These are phyloP conservation scores for Blastobotrys niveus DNA, from an alignment of 1,139 yeast genomes.

Conservation along the genomic window DNA sequence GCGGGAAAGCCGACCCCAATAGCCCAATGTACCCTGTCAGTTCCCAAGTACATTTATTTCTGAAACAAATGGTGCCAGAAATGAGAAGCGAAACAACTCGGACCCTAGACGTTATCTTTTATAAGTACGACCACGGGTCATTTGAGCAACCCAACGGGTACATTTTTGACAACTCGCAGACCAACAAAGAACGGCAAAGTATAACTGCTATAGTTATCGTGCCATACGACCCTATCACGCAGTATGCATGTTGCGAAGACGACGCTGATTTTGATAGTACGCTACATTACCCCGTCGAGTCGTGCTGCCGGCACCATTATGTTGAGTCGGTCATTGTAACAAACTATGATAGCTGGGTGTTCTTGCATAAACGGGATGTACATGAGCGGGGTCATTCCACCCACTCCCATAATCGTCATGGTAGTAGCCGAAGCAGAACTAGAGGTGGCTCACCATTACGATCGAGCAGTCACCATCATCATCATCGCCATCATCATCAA, in stretches of 20 bases:
- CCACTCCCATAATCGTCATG: constrained; percentile 1
- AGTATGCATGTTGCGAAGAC: constrained; percentile 10
- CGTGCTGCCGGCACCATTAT: constrained; percentile 2
- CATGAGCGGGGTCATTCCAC: not conserved
- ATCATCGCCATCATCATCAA: not conserved
- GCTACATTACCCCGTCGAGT: constrained; percentile 7
- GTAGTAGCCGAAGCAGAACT: not conserved
- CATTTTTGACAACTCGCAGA: not conserved
- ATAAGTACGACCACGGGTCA: constrained; percentile 9
- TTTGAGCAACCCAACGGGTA: constrained; percentile 13
- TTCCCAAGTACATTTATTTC: constrained; percentile 7
- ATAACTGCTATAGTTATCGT: constrained; percentile 7
- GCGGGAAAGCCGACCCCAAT: not conserved
- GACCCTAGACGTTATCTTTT: constrained; percentile 10
- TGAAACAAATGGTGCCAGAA: constrained; percentile 9
- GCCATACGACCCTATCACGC: constrained; percentile 10
- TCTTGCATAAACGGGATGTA: constrained; percentile 5
- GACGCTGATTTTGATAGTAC: constrained; percentile 10
- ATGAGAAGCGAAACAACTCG: constrained; percentile 6
- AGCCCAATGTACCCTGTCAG: constrained; percentile 3
- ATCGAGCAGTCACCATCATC: not conserved
- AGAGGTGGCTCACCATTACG: not conserved
- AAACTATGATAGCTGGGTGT: constrained; percentile 8
- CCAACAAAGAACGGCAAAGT: constrained; percentile 7
- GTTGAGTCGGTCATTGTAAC: constrained; percentile 10